These are phyloP conservation scores for Phaeophleospora eucalypticola DNA, from an alignment of 2,329 filamentous ascomycete species.

Conservation along the genomic window DNA sequence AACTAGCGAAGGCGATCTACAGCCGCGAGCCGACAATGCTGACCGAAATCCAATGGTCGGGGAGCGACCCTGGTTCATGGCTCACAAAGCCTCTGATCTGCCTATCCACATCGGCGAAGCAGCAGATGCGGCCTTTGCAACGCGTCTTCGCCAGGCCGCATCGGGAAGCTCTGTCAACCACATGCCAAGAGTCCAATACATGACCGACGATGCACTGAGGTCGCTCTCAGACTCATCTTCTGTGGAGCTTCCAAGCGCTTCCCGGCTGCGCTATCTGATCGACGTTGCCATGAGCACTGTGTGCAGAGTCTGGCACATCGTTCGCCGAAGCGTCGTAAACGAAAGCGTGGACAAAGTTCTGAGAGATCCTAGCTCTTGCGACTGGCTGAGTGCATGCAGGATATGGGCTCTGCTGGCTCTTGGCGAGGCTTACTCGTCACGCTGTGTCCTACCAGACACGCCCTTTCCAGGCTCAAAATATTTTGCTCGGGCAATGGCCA, in stretches of 20 bases:
- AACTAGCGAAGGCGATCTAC: conserved; percentile 4
- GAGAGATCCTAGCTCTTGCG: conserved; percentile 33
- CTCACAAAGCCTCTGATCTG: conserved; percentile 29
- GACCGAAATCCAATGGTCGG: conserved; percentile 34
- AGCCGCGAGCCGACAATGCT: conserved; percentile 25
- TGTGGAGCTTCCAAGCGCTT: conserved; percentile 39
- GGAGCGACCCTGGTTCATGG: conserved; percentile 36
- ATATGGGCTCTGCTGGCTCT: conserved; percentile 46
- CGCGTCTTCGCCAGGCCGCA: conserved; percentile 34
- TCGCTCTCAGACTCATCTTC: conserved; percentile 32
- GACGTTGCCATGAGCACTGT: conserved; percentile 42
- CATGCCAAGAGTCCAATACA: conserved; percentile 34
- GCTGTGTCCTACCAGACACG: conserved; percentile 33
- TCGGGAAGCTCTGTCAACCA: conserved; percentile 27
- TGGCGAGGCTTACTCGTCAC: conserved; percentile 44
- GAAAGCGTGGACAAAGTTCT: conserved; percentile 38
- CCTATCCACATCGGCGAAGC: conserved; percentile 38
- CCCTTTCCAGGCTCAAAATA: conserved; percentile 44
- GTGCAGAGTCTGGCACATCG: conserved; percentile 41
- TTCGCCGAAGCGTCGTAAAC: conserved; percentile 38
- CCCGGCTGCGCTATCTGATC: conserved; percentile 37
- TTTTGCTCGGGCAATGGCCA: conserved; percentile 40
- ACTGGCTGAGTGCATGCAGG: conserved; percentile 38
- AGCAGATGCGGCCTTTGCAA: conserved; percentile 37
- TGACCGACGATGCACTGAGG: conserved; percentile 33